Conservation (phyloP, 306 rosid genomes). For the Acacia acuminata region DNA sequence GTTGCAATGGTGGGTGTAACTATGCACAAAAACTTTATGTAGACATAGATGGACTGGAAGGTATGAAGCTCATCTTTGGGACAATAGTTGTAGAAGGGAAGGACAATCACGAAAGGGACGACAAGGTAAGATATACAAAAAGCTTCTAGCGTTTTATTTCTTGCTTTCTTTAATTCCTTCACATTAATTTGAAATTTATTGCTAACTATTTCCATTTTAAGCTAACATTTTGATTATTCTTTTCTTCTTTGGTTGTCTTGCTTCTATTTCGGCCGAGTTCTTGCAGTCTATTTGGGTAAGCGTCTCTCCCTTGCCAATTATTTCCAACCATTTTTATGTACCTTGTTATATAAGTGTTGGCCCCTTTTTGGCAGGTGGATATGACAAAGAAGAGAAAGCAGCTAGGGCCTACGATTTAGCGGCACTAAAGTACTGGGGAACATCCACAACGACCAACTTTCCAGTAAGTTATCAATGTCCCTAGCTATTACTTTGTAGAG, state of each 20-base stretch:
- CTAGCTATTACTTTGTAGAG: not conserved
- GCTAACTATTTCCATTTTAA: not conserved
- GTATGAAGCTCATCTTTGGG: constrained; percentile 99
- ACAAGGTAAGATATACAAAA: constrained; percentile 60
- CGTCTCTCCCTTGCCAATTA: not conserved
- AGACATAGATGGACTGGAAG: constrained; percentile 99
- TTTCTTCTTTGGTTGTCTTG: constrained; percentile 23
- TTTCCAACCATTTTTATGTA: not conserved
- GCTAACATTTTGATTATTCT: constrained; percentile 22
- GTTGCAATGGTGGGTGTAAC: not conserved
- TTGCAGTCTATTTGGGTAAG: constrained; percentile 75
- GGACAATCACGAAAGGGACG: constrained; percentile 99
- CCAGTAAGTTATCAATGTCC: constrained; percentile 49
- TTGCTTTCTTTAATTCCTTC: not conserved
- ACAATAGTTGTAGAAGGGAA: constrained; percentile 97
- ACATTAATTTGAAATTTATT: not conserved
- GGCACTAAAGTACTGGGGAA: constrained; percentile 97
- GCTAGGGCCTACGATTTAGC: constrained; percentile 99
- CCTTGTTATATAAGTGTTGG: not conserved
- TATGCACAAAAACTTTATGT: not conserved
- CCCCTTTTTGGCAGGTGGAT: constrained; percentile 61
- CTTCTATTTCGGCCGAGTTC: constrained; percentile 11
- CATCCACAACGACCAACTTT: constrained; percentile 96
- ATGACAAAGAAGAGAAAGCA: constrained; percentile 99
- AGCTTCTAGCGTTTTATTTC: constrained; percentile 11